Conservation (phyloP, 768 basidiomycete genomes). For the Rhodotorula graminis region DNA sequence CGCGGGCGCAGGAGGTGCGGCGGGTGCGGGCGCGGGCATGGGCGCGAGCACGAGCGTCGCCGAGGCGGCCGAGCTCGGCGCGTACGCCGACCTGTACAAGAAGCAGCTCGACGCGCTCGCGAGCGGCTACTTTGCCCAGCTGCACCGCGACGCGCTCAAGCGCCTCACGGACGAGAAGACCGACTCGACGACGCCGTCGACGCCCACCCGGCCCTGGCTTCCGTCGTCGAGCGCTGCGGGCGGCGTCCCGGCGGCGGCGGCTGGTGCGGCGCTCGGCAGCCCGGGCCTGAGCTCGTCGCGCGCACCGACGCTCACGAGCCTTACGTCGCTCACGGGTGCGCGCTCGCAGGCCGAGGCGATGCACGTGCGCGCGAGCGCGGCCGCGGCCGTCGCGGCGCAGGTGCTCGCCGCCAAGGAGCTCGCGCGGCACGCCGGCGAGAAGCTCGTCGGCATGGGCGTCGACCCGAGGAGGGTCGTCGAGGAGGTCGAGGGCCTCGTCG, state of each 20-base stretch:
- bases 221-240: background rate
- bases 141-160: constrained; percentile 39
- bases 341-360: constrained; percentile 22
- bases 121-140: constrained; percentile 37
- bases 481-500: constrained; percentile 13
- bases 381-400: constrained; percentile 37
- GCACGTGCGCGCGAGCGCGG: constrained; percentile 38
- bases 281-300: background rate
- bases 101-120: constrained; percentile 35
- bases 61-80: constrained; percentile 11
- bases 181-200: background rate
- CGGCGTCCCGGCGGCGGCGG: background rate
- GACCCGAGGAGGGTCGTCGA: constrained; percentile 17
- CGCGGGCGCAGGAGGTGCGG: background rate
- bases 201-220: background rate
- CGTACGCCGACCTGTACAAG: constrained; percentile 36
- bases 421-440: constrained; percentile 19
- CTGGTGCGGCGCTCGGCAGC: too few species aligned
- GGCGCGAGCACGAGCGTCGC: too few species aligned
- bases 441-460: constrained; percentile 3
- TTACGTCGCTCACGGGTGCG: constrained; percentile 16
- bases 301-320: constrained; percentile 17
- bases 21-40: background rate
- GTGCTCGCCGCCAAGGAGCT: constrained; percentile 39
- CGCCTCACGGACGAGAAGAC: constrained; percentile 10